These are phyloP conservation scores for Penicillium fuscoglaucum DNA, from an alignment of 2,329 filamentous ascomycete genomes.

Conservation along the genomic window DNA sequence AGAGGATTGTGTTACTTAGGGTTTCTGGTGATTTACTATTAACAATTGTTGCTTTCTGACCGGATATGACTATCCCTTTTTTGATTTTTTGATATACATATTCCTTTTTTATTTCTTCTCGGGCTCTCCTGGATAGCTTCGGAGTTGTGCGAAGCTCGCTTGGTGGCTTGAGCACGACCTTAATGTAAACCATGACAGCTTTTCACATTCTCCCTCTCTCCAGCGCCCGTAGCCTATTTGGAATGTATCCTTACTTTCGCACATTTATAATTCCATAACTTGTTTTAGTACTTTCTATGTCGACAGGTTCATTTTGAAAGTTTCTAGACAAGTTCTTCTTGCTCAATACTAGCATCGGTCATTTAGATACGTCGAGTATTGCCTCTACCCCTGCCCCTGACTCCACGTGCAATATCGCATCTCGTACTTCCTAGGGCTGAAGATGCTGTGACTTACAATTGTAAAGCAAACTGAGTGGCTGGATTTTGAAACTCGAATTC, in stretches of 20 bases:
- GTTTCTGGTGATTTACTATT: conserved; percentile 24
- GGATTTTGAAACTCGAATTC: not conserved
- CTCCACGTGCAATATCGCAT: not conserved
- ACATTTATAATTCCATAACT: conserved; percentile 1
- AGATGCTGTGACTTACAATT: not conserved
- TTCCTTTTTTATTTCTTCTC: conserved; percentile 23
- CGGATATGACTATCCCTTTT: conserved; percentile 26
- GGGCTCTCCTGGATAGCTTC: conserved; percentile 32
- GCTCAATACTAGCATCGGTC: no score
- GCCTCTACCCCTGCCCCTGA: not conserved
- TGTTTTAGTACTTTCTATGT: not conserved
- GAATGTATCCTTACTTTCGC: conserved; percentile 18
- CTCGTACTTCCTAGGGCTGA: conserved; percentile 5
- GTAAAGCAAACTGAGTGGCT: not conserved
- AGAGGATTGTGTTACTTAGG: conserved; percentile 27
- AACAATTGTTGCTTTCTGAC: conserved; percentile 28
- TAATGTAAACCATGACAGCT: conserved; percentile 35
- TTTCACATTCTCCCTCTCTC: conserved; percentile 23
- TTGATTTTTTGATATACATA: conserved; percentile 27
- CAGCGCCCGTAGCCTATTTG: conserved; percentile 23
- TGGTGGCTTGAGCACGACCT: conserved; percentile 31
- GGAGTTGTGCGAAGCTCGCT: conserved; percentile 30
- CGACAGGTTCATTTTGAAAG: not conserved
- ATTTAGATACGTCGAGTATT: not conserved
- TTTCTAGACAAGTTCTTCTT: no score